Conservation (phyloP, 257 asterid genomes). For the Eucommia ulmoides region DNA sequence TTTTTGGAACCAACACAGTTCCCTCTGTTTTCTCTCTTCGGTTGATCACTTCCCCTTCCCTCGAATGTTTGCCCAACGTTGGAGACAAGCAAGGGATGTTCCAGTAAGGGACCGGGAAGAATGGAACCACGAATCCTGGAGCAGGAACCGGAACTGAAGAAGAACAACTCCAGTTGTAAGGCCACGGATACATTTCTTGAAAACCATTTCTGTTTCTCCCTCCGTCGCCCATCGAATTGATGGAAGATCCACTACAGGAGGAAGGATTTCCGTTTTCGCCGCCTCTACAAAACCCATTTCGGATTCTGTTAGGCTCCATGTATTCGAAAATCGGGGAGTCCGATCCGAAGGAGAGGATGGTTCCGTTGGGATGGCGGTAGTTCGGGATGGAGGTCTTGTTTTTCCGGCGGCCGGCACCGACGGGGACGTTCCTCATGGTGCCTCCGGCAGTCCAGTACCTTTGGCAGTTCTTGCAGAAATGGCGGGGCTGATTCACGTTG, state of each 20-base stretch:
- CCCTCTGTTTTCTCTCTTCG: conserved; percentile 13
- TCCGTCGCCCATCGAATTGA: conserved; percentile 10
- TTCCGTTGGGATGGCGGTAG: conserved; percentile 19
- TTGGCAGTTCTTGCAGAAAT: conserved; percentile 41
- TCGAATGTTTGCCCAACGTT: conserved; percentile 49
- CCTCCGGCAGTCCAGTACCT: conserved; percentile 53
- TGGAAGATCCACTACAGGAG: conserved; percentile 16
- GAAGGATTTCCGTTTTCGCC: conserved; percentile 18
- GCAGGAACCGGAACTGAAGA: not conserved
- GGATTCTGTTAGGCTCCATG: conserved; percentile 7
- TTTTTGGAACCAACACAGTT: conserved; percentile 36
- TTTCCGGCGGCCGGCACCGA: conserved; percentile 41
- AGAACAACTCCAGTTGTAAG: conserved; percentile 26
- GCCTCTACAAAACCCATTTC: conserved; percentile 9
- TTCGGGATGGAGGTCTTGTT: conserved; percentile 21
- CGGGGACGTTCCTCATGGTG: conserved; percentile 36
- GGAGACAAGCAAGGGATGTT: too few species aligned
- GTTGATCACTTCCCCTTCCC: conserved; percentile 25
- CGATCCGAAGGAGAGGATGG: conserved; percentile 21
- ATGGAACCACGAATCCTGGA: conserved; percentile 1
- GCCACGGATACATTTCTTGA: conserved; percentile 24
- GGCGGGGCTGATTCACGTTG: conserved; percentile 36
- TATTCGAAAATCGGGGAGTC: conserved; percentile 30
- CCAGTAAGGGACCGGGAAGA: conserved; percentile 8
- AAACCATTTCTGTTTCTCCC: conserved; percentile 23